phyloP scores from a whole-genome alignment of 176 grass and related monocot genomes.

The bread wheat (Triticum aestivum) region IWGSC_CS_RefSeq_v2.1 NC_057800.1:681341813-681342312 shows the following conservation, averaged over 20 bases:
- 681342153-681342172: neutral
- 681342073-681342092: conserved; percentile 14
- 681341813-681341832: conserved; percentile 46
- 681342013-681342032: conserved; percentile 42
- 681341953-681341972: conserved; percentile 17
- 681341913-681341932: conserved; percentile 32
- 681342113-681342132: neutral
- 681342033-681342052: conserved; percentile 59
- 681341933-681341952: conserved; percentile 14
- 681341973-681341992: conserved; percentile 25
- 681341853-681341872: conserved; percentile 31
- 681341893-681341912: conserved; percentile 40
- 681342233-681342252: neutral
- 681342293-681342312: neutral
- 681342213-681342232: conserved; percentile 5
- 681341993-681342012: conserved; percentile 33
- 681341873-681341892: conserved; percentile 32
- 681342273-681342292: conserved; percentile 8
- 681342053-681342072: conserved; percentile 48
- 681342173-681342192: conserved; percentile 1
- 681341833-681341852: conserved; percentile 31
- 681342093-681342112: neutral
- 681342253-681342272: neutral
- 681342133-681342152: neutral
- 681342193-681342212: neutral